Conservation (phyloP, 2,329 filamentous ascomycete genomes). For the Talaromyces sp. region DNA sequence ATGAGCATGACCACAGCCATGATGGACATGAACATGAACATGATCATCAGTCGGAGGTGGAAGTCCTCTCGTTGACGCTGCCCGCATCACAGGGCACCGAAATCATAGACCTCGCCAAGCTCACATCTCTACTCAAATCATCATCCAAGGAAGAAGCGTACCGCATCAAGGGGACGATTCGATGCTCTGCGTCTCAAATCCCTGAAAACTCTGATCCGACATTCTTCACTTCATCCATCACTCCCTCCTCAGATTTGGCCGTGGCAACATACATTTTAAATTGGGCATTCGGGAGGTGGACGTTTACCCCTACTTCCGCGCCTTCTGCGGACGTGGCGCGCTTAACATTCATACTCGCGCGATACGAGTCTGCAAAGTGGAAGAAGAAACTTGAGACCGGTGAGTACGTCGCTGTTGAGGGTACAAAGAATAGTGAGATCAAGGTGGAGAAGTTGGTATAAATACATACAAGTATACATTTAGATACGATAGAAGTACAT, state of each 20-base stretch:
- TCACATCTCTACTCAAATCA: conserved; percentile 63
- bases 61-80: conserved; percentile 80
- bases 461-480: neutral
- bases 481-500: neutral
- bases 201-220: conserved; percentile 25
- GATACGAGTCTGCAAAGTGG: conserved; percentile 48
- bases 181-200: conserved; percentile 38
- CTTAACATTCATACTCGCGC: conserved; percentile 47
- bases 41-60: conserved; percentile 78
- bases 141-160: conserved; percentile 94
- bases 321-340: conserved; percentile 29
- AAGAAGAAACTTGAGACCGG: conserved; percentile 46
- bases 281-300: conserved; percentile 97
- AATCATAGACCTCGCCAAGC: conserved; percentile 52
- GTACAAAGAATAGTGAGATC: conserved; percentile 25
- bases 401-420: conserved; percentile 29
- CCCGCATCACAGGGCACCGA: neutral
- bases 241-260: neutral
- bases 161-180: conserved; percentile 75
- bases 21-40: conserved; percentile 28
- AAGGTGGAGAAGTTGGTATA: conserved; percentile 35
- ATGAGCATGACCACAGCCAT: conserved; percentile 18
- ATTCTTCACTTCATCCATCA: conserved; percentile 6
- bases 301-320: conserved; percentile 60
- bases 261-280: conserved; percentile 77